Base-by-base conservation (phyloP, 1,284 basidiomycete genomes). In the Puccinia polysora region DNA sequence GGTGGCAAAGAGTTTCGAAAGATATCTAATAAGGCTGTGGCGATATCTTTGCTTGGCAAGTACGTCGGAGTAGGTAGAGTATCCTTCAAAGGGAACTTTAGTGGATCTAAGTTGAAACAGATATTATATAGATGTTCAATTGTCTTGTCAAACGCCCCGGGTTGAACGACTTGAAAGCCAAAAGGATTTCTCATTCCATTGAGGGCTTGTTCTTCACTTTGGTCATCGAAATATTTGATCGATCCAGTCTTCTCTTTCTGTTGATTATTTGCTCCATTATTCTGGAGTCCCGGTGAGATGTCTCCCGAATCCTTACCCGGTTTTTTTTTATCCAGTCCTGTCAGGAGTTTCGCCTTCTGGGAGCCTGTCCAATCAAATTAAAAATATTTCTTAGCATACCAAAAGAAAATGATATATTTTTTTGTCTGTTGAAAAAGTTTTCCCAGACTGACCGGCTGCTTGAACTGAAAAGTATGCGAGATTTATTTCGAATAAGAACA, bases 401-500 rank as follows among this genome's bases (percentile, higher is more conserved):
- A n/a, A n/a, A n/a, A n/a, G n/a, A n/a, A n/a, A n/a, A n/a, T n/a
- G 40, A 43, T 43, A 8, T 8, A 43, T 2, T 18, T 10, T 6
- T 5, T 18, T n/a, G 25, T 15, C 1, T 10, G 38, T 10, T n/a
- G n/a, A n/a, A n/a, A n/a, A n/a, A n/a, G n/a, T n/a, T 7, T 58
- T 58, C 10, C 15, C n/a, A 34, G 25, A 30, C 56, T 70, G 5
- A 69, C 68, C 68, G 23, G 56, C 32, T n/a, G 36, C 45, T 60
- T 70, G 68, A 10, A 70, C 34, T 12, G 47, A 60, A 62, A 70
- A 70, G 36, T 70, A 70, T 25, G 58, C 68, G 20, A 70, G 45
- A 30, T 70, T 70, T 25, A 70, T 70, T 43, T 70, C 68, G 32
- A 70, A 70, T 28, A 62, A 18, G 53, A 70, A 70, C 38, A 62